phyloP scores from a whole-genome alignment of 106 monocot species.

The Apostasia ramifera region DNA sequence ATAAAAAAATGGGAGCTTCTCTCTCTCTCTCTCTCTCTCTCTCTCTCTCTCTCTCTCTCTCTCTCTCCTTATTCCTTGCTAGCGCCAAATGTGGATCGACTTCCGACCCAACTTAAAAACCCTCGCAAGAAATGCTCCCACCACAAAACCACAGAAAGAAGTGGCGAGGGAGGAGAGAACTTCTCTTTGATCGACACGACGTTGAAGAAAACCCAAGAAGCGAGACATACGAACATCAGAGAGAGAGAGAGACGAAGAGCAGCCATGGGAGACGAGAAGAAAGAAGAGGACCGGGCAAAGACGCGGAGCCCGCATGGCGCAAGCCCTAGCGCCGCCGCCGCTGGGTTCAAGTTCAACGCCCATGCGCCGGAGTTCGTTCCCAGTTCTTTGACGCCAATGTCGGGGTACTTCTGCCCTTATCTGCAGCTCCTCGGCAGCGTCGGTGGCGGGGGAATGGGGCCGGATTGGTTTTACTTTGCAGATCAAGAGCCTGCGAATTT shows the following conservation, averaged over 20 bases:
- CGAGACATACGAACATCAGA: neutral
- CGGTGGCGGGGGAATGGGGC: conserved; percentile 8
- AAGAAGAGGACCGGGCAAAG: neutral
- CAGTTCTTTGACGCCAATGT: conserved; percentile 1
- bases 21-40: too few species aligned
- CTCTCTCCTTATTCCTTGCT: neutral
- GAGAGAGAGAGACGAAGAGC: neutral
- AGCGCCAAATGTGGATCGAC: conserved; percentile 14
- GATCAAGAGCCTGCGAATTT: conserved; percentile 31
- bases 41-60: too few species aligned
- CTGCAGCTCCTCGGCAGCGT: conserved; percentile 18
- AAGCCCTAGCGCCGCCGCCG: neutral
- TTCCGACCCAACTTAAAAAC: neutral
- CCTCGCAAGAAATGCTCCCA: conserved; percentile 1
- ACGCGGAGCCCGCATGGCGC: neutral
- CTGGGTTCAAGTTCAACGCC: conserved; percentile 18
- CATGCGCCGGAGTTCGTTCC: conserved; percentile 15
- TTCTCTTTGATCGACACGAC: neutral
- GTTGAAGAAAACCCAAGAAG: neutral
- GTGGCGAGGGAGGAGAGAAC: neutral
- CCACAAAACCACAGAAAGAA: conserved; percentile 6
- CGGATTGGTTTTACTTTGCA: conserved; percentile 41
- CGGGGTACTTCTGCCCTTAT: conserved; percentile 44
- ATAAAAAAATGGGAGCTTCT: too few species aligned
- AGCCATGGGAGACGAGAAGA: conserved; percentile 11